Percentiles rank a stretch among this genome's conserved stretches.
Evolutionary conservation across 2,329 filamentous ascomycete genomes (phyloP).

Genomic region (Epichloe sylvatica): DNA sequence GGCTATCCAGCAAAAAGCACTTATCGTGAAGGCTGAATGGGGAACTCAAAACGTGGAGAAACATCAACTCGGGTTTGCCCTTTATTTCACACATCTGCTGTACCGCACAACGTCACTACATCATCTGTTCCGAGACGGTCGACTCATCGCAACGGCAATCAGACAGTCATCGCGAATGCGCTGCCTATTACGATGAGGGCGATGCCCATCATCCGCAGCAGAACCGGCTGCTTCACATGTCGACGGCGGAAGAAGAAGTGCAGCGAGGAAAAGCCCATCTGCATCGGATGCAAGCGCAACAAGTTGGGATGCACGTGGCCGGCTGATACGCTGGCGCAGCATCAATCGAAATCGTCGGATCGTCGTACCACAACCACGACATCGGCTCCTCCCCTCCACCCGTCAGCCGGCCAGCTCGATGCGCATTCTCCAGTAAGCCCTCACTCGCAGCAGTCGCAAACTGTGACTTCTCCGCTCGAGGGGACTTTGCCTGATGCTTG

Average conservation of each 20-base stretch:
- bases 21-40: too few relatives aligned
- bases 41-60: too few relatives aligned
- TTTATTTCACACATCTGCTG: too few relatives aligned
- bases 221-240: constrained; percentile 34
- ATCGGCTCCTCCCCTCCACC: background rate
- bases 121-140: too few relatives aligned
- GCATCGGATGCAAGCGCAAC: constrained; percentile 38
- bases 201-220: constrained; percentile 22
- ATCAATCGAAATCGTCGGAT: background rate
- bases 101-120: too few relatives aligned
- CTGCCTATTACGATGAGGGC: constrained; percentile 12
- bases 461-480: background rate
- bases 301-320: constrained; percentile 39
- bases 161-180: background rate
- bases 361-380: background rate
- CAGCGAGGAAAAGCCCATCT: constrained; percentile 37
- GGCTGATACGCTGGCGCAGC: constrained; percentile 7
- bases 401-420: background rate
- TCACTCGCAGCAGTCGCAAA: background rate
- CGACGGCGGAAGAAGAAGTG: constrained; percentile 40
- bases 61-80: too few relatives aligned
- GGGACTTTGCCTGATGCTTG: background rate
- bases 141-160: too few relatives aligned
- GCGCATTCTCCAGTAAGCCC: background rate
- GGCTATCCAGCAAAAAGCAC: too few relatives aligned